Percentiles rank a stretch among this genome's conserved stretches.
phyloP scores from a whole-genome alignment of 2,329 filamentous ascomycete species.

The Curvularia sp. region DNA sequence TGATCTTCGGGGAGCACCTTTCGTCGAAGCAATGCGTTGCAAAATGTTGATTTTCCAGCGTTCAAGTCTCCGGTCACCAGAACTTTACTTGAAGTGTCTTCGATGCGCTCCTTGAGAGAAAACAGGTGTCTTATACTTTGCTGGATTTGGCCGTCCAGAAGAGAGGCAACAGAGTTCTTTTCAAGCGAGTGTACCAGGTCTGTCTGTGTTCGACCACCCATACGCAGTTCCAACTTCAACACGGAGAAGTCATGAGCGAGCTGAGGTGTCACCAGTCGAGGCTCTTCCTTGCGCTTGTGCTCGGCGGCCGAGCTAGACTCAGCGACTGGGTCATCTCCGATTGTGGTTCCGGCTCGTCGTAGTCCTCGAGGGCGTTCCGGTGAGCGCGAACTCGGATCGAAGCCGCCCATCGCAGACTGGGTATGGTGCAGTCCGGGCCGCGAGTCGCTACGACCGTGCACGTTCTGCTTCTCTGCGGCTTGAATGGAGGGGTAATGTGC shows the following conservation, averaged over 20 bases:
- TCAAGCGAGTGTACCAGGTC: conserved; percentile 95
- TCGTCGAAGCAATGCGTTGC: conserved; percentile 90
- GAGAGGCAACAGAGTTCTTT: conserved; percentile 85
- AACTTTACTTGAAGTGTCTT: conserved; percentile 97
- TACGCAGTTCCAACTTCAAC: conserved; percentile 90
- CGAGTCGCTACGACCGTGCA: conserved; percentile 56
- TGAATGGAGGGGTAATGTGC: conserved; percentile 92
- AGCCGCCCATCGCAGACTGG: conserved; percentile 65
- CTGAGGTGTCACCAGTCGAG: conserved; percentile 86
- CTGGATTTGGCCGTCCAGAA: conserved; percentile 92
- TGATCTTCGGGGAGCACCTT: conserved; percentile 97
- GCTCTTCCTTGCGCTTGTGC: conserved; percentile 68
- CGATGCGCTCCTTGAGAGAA: conserved; percentile 87
- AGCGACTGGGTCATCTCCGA: conserved; percentile 62
- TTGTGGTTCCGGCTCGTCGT: conserved; percentile 74
- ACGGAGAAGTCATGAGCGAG: conserved; percentile 96
- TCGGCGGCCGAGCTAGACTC: conserved; percentile 79
- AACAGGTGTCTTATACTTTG: conserved; percentile 91
- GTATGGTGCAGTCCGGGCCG: conserved; percentile 70
- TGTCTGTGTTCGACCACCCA: conserved; percentile 83
- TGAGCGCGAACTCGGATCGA: conserved; percentile 48
- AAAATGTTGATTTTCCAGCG: conserved; percentile 97
- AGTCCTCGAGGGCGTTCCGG: conserved; percentile 60
- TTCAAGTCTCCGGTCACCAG: conserved; percentile 95
- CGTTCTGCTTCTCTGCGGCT: conserved; percentile 49